phyloP scores from a whole-genome alignment of 768 basidiomycete species.

The Russula sp. region DNA sequence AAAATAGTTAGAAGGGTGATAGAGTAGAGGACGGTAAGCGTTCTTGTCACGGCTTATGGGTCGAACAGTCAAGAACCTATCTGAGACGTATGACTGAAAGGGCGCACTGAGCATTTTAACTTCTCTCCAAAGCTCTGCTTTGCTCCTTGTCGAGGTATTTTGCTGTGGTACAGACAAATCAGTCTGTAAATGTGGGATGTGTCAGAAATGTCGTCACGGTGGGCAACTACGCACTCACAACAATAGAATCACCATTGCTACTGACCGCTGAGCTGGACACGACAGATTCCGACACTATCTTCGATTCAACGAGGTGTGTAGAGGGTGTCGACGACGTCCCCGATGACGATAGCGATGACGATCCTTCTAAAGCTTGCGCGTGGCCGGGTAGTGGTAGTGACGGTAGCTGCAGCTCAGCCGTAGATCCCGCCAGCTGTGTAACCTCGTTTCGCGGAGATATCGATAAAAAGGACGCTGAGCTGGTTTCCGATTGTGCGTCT shows the following conservation, averaged over 20 bases:
- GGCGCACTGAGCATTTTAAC: constrained; percentile 76
- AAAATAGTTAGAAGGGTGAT: constrained; percentile 80
- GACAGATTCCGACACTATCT: constrained; percentile 19
- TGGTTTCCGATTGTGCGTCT: constrained; percentile 40
- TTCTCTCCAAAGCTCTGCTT: constrained; percentile 86
- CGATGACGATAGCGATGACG: constrained; percentile 6
- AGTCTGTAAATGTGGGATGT: not conserved
- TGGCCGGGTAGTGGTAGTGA: not conserved
- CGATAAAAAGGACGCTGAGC: constrained; percentile 36
- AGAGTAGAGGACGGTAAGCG: constrained; percentile 81
- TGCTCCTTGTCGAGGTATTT: constrained; percentile 39
- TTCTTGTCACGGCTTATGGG: constrained; percentile 73
- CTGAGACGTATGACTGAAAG: not conserved
- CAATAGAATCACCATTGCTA: constrained; percentile 14
- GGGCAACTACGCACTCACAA: constrained; percentile 3
- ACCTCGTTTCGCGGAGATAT: constrained; percentile 35
- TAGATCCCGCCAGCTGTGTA: constrained; percentile 33
- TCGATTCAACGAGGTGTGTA: not conserved
- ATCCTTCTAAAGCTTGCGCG: constrained; percentile 20
- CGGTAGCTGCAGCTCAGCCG: constrained; percentile 31
- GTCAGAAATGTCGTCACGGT: not conserved
- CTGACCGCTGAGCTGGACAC: constrained; percentile 21
- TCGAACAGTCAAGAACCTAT: not conserved
- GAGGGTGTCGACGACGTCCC: not conserved
- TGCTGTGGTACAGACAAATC: constrained; percentile 20